These are phyloP conservation scores for Grigorovia humatica DNA, from an alignment of 805 yeast genomes.

Conservation along the genomic window DNA sequence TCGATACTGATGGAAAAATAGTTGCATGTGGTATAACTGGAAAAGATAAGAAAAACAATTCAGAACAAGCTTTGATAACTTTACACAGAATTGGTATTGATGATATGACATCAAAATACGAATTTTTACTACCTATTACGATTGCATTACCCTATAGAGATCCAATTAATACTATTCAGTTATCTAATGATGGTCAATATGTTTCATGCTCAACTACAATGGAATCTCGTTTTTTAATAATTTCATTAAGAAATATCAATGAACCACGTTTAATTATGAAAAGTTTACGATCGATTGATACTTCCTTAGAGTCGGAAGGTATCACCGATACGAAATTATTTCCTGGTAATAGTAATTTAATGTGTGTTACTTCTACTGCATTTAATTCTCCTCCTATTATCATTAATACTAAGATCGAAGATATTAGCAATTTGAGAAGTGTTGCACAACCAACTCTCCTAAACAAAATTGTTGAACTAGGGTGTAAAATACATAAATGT, in stretches of 20 bases:
- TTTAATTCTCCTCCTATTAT: constrained; percentile 58
- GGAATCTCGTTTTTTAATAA: constrained; percentile 71
- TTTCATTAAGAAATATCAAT: constrained; percentile 51
- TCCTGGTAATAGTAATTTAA: constrained; percentile 47
- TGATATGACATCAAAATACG: constrained; percentile 11
- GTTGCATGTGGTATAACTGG: constrained; percentile 81
- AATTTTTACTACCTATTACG: constrained; percentile 47
- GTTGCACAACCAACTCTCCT: constrained; percentile 53
- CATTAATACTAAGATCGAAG: constrained; percentile 51
- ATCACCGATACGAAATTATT: constrained; percentile 72
- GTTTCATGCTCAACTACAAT: constrained; percentile 56
- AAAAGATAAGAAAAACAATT: constrained; percentile 53
- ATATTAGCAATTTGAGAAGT: constrained; percentile 29
- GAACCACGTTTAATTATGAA: constrained; percentile 63
- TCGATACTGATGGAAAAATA: constrained; percentile 52
- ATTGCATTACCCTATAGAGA: constrained; percentile 80
- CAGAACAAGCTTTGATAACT: constrained; percentile 68
- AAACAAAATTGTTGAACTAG: constrained; percentile 66
- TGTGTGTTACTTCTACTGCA: constrained; percentile 52
- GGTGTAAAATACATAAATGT: constrained; percentile 63
- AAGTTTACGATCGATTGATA: constrained; percentile 51
- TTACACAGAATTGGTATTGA: constrained; percentile 35
- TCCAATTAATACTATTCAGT: constrained; percentile 64
- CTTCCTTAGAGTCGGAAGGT: constrained; percentile 74
- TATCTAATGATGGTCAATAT: constrained; percentile 62